Evolutionary conservation across 768 basidiomycete species (phyloP).

Genomic region (Cystofilobasidium ferigula): DNA sequence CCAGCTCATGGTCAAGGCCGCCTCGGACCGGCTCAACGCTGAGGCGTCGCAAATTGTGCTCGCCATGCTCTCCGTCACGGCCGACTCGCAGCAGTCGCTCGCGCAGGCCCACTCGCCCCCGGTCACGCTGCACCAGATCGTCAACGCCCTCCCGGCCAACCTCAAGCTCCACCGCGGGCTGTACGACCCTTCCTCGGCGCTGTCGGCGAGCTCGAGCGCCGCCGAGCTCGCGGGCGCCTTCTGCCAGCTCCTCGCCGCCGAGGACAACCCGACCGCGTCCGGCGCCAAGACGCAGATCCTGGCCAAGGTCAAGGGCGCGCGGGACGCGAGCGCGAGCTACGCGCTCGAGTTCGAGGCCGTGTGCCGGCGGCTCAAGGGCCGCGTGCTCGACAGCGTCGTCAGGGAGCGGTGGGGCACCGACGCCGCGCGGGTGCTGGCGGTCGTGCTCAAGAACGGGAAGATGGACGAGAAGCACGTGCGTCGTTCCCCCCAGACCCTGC

Average conservation of each 20-base stretch:
- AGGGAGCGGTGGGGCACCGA: conserved; percentile 72
- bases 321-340: conserved; percentile 48
- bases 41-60: conserved; percentile 60
- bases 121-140: conserved; percentile 30
- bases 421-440: conserved; percentile 67
- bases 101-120: conserved; percentile 17
- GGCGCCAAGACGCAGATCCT: conserved; percentile 63
- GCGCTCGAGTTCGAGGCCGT: conserved; percentile 71
- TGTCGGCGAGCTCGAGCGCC: conserved; percentile 43
- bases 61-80: conserved; percentile 44
- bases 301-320: conserved; percentile 46
- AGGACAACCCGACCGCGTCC: conserved; percentile 67
- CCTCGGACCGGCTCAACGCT: conserved; percentile 66
- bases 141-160: conserved; percentile 24
- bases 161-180: conserved; percentile 37
- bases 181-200: conserved; percentile 47
- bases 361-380: conserved; percentile 53
- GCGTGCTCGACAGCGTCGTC: conserved; percentile 64
- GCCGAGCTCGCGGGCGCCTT: conserved; percentile 63
- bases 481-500: too few species aligned
- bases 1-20: conserved; percentile 68
- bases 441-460: conserved; percentile 71
- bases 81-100: not conserved
- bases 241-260: conserved; percentile 63
- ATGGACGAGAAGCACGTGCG: conserved; percentile 87